These are phyloP conservation scores for Amanita pseudoporphyria DNA, from an alignment of 768 basidiomycete genomes.

Conservation along the genomic window DNA sequence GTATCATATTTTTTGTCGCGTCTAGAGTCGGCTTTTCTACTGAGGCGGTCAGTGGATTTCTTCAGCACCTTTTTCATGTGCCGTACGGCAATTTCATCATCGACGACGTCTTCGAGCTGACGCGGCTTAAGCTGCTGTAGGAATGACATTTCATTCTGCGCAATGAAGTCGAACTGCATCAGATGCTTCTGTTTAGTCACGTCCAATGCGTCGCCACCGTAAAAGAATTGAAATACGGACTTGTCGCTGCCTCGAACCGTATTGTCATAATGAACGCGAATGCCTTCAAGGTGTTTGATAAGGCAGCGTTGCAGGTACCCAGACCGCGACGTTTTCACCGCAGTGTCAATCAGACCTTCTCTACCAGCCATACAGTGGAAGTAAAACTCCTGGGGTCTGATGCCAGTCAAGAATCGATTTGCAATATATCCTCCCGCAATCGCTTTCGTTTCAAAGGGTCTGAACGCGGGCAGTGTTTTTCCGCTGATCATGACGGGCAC, in stretches of 20 bases:
- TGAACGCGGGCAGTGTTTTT: slow-evolving; percentile 96
- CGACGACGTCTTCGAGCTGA: slow-evolving; percentile 44
- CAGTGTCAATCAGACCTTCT: slow-evolving; percentile 98
- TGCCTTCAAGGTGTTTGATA: slow-evolving; percentile 97
- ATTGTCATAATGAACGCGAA: slow-evolving; percentile 95
- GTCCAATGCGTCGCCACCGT: slow-evolving; percentile 94
- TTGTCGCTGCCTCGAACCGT: slow-evolving; percentile 94
- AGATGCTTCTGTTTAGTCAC: slow-evolving; percentile 97
- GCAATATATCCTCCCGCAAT: slow-evolving; percentile 98
- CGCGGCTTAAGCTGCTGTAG: slow-evolving; percentile 62
- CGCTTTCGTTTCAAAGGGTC: slow-evolving; percentile 94
- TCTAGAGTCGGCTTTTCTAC: slow-evolving; percentile 33
- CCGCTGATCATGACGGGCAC: slow-evolving; percentile 99
- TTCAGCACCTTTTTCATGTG: slow-evolving; percentile 93
- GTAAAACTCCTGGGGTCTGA: slow-evolving; percentile 98
- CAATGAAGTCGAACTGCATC: slow-evolving; percentile 88
- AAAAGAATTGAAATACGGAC: slow-evolving; percentile 91
- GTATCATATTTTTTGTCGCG: slow-evolving; percentile 61
- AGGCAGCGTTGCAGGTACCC: slow-evolving; percentile 97
- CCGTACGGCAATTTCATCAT: slow-evolving; percentile 53
- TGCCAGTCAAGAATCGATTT: slow-evolving; percentile 96
- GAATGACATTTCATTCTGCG: slow-evolving; percentile 74
- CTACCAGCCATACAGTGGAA: slow-evolving; percentile 99
- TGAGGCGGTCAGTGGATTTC: slow-evolving; percentile 39
- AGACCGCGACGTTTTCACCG: slow-evolving; percentile 97